phyloP scores from a whole-genome alignment of 2,329 filamentous ascomycete genomes.

The Aspergillus versicolor region DNA sequence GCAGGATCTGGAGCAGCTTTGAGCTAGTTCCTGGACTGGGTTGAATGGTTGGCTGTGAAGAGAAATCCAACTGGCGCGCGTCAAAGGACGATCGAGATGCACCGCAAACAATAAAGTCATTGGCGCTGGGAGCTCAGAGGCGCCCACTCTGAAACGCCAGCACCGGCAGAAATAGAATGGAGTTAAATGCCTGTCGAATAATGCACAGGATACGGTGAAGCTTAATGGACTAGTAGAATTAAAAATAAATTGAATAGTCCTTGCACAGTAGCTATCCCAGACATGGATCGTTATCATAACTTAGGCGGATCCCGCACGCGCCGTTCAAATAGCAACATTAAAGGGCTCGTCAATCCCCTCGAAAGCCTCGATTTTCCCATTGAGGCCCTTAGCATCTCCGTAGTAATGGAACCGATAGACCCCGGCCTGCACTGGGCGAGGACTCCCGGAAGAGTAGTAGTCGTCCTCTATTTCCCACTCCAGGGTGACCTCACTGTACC shows the following conservation, averaged over 20 bases:
- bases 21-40: neutral
- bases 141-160: conserved; percentile 10
- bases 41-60: conserved; percentile 12
- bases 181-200: neutral
- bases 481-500: conserved; percentile 74
- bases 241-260: neutral
- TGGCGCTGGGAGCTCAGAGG: conserved; percentile 5
- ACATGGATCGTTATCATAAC: neutral
- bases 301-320: neutral
- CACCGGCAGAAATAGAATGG: conserved; percentile 3
- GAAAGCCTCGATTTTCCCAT: conserved; percentile 65
- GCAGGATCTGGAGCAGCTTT: neutral
- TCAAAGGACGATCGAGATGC: conserved; percentile 11
- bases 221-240: neutral
- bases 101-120: conserved; percentile 1
- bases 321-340: conserved; percentile 26
- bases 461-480: conserved; percentile 73
- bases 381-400: conserved; percentile 72
- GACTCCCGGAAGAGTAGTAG: conserved; percentile 42
- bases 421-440: conserved; percentile 49
- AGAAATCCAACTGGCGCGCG: conserved; percentile 17
- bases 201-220: neutral
- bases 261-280: neutral
- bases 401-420: conserved; percentile 80
- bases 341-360: conserved; percentile 61